Percentiles rank a stretch among this genome's conserved stretches.
phyloP scores from a whole-genome alignment of 257 asterid species.

The Nicotiana attenuata region DNA sequence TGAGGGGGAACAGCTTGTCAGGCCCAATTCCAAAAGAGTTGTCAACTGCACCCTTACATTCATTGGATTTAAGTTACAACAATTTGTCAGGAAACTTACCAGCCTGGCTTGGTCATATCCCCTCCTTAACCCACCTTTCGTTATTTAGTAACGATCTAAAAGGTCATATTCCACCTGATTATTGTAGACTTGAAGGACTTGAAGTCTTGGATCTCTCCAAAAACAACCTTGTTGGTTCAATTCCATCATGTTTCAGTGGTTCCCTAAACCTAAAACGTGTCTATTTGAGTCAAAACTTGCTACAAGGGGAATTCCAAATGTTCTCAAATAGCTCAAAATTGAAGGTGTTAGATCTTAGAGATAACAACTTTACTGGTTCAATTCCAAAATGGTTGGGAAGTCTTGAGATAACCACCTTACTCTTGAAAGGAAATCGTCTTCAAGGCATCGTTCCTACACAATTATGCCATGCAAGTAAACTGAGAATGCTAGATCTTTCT shows the following conservation, averaged over 20 bases:
- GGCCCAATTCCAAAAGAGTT: slow-evolving; percentile 12
- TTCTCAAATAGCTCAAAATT: neutral
- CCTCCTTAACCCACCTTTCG: neutral
- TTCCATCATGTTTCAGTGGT: slow-evolving; percentile 14
- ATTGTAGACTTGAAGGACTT: neutral
- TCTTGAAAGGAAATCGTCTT: neutral
- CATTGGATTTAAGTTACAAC: slow-evolving; percentile 9
- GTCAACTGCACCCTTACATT: neutral
- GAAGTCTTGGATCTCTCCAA: neutral
- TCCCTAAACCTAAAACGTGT: neutral
- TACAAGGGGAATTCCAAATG: neutral
- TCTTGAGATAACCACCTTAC: neutral
- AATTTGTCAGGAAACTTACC: neutral
- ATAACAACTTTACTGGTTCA: neutral
- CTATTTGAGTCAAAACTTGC: neutral
- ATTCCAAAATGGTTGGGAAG: slow-evolving; percentile 5
- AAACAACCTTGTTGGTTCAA: neutral
- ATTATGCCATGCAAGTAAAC: neutral
- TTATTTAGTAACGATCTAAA: neutral
- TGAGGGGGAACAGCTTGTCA: slow-evolving; percentile 12
- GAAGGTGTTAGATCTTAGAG: neutral
- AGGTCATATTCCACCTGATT: slow-evolving; percentile 10
- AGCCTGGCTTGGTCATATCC: slow-evolving; percentile 11
- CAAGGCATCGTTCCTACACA: neutral
- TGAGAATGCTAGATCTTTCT: neutral